A percentile compares a stretch with the other conserved stretches of the same genome.
Conservation (phyloP, 257 asterid species). For the Plantago major region DNA sequence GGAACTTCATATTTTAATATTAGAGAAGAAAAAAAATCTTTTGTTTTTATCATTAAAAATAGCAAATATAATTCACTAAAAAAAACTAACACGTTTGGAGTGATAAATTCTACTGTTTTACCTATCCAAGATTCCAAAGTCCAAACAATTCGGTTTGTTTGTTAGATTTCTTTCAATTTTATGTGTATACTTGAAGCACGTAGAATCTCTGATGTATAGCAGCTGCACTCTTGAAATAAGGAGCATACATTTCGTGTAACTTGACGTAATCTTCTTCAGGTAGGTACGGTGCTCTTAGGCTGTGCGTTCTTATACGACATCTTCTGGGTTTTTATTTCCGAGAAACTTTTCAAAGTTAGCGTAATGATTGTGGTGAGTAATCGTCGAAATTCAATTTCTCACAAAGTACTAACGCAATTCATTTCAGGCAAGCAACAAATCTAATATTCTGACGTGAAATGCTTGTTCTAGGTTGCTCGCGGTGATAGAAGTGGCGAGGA, state of each 20-base stretch:
- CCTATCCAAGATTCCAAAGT: too few species aligned
- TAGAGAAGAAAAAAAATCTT: too few species aligned
- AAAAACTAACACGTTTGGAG: too few species aligned
- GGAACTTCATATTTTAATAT: too few species aligned
- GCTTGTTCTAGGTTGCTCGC: constrained; percentile 68
- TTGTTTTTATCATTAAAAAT: too few species aligned
- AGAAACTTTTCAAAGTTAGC: constrained; percentile 75
- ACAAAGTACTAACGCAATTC: neutral
- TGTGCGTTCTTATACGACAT: constrained; percentile 92
- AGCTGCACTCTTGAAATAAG: neutral
- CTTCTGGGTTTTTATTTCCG: constrained; percentile 87
- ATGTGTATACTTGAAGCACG: too few species aligned
- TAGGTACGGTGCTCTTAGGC: constrained; percentile 73
- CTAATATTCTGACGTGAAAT: neutral
- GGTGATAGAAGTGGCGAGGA: constrained; percentile 89
- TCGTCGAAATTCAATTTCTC: constrained; percentile 14
- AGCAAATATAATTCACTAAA: too few species aligned
- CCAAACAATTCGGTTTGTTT: too few species aligned
- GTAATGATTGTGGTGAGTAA: constrained; percentile 93
- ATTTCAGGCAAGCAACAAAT: constrained; percentile 18
- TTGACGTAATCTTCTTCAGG: constrained; percentile 38
- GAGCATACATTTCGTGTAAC: neutral
- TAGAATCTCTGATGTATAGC: too few species aligned
- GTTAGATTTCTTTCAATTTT: too few species aligned
- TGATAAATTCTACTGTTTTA: too few species aligned